Evolutionary conservation across 306 rosid genomes (phyloP).

Genomic region (Prunus dulcis): DNA sequence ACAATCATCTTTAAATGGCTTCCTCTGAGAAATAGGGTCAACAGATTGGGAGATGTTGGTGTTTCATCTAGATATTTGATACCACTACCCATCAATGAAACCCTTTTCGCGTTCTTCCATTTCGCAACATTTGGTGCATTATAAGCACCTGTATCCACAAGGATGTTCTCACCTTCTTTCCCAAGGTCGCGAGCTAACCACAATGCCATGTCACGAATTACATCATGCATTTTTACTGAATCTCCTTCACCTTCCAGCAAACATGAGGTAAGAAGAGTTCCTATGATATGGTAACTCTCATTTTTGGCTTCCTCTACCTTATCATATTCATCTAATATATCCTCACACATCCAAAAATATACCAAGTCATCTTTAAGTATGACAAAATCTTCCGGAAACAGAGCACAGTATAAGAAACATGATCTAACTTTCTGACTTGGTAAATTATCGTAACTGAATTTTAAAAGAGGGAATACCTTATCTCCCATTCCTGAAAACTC

Average conservation of each 20-base stretch:
- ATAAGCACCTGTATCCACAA: neutral
- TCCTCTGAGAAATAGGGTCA: neutral
- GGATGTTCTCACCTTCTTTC: neutral
- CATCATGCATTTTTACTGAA: slow-evolving; percentile 7
- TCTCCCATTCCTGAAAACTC: slow-evolving; percentile 14
- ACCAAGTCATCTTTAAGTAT: neutral
- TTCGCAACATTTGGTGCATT: neutral
- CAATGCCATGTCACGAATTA: neutral
- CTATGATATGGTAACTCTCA: slow-evolving; percentile 2
- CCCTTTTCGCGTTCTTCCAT: neutral
- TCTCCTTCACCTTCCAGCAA: neutral
- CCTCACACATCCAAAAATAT: slow-evolving; percentile 12
- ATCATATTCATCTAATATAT: neutral
- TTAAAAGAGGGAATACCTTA: slow-evolving; percentile 9
- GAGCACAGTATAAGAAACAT: slow-evolving; percentile 21
- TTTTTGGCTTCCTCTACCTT: neutral
- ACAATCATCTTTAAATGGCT: neutral
- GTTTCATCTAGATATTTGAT: neutral
- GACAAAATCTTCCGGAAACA: neutral
- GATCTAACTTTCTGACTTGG: neutral
- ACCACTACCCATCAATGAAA: neutral
- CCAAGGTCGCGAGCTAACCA: neutral
- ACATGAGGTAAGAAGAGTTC: neutral
- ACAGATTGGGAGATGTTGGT: neutral
- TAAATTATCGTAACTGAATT: slow-evolving; percentile 16